Evolutionary conservation across 2,329 filamentous ascomycete species (phyloP).

Genomic region (Pestalotiopsis sp.): DNA sequence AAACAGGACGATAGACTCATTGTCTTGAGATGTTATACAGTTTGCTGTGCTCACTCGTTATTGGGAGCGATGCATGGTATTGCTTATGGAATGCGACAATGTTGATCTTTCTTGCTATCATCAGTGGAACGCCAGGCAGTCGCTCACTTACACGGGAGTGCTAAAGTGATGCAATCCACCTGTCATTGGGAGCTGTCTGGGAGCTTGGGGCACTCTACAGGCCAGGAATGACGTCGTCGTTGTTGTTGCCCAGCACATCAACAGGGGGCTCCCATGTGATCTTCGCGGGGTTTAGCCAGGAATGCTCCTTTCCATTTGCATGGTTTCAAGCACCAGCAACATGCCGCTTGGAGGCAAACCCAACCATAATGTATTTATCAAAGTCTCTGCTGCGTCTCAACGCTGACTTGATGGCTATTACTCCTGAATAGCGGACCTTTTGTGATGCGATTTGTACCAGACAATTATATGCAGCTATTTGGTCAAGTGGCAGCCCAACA

Average conservation of each 20-base stretch:
- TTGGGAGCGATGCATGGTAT: neutral
- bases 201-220: slow-evolving; percentile 1
- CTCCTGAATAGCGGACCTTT: too few species aligned
- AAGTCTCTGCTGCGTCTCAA: too few species aligned
- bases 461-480: too few species aligned
- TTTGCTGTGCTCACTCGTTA: neutral
- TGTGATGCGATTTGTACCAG: too few species aligned
- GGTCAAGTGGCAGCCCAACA: too few species aligned
- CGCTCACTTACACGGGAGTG: neutral
- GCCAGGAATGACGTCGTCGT: neutral
- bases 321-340: neutral
- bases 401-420: too few species aligned
- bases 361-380: neutral
- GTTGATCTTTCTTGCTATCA: neutral
- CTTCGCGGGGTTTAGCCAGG: neutral
- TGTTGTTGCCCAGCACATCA: neutral
- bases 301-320: neutral
- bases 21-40: neutral
- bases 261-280: neutral
- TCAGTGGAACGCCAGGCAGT: neutral
- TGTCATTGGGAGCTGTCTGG: neutral
- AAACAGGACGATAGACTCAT: slow-evolving; percentile 64
- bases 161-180: slow-evolving; percentile 7
- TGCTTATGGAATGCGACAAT: neutral
- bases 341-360: neutral